Evolutionary conservation across 2,329 filamentous ascomycete genomes (phyloP).

Genomic region (Sporothrix humicola): DNA sequence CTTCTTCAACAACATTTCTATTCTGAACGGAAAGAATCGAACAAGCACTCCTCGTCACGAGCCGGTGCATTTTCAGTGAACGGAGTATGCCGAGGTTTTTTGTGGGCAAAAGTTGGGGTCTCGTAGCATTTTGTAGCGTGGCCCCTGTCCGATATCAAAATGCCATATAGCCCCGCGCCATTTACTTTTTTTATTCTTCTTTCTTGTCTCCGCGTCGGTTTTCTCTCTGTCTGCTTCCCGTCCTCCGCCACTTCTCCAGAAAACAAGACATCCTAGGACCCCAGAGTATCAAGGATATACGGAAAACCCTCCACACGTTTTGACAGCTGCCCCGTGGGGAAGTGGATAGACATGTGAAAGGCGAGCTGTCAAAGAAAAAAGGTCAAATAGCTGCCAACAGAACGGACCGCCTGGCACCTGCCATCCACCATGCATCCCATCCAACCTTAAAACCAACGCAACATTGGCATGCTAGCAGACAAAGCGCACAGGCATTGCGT

Average conservation of each 20-base stretch:
- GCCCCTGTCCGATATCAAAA: background rate
- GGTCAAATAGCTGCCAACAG: background rate
- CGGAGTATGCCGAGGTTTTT: background rate
- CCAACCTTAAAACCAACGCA: background rate
- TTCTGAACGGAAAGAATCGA: too few relatives aligned
- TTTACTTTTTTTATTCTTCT: background rate
- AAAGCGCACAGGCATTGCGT: too few relatives aligned
- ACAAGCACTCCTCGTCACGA: background rate
- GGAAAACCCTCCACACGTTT: too few relatives aligned
- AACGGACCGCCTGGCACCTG: background rate
- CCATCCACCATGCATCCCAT: background rate
- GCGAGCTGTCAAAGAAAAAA: background rate
- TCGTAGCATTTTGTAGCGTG: background rate
- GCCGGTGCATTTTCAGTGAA: background rate
- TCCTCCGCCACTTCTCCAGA: background rate
- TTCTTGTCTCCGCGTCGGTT: background rate
- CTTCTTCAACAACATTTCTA: background rate
- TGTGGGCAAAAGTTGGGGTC: background rate
- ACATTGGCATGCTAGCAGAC: background rate
- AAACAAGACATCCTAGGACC: too few relatives aligned
- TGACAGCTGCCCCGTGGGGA: constrained; percentile 1
- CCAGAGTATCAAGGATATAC: too few relatives aligned
- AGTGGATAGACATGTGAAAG: constrained; percentile 19
- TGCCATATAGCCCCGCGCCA: background rate
- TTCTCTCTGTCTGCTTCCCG: background rate